Evolutionary conservation across 2,329 filamentous ascomycete genomes (phyloP).

Genomic region (Trichophyton mentagrophytes): DNA sequence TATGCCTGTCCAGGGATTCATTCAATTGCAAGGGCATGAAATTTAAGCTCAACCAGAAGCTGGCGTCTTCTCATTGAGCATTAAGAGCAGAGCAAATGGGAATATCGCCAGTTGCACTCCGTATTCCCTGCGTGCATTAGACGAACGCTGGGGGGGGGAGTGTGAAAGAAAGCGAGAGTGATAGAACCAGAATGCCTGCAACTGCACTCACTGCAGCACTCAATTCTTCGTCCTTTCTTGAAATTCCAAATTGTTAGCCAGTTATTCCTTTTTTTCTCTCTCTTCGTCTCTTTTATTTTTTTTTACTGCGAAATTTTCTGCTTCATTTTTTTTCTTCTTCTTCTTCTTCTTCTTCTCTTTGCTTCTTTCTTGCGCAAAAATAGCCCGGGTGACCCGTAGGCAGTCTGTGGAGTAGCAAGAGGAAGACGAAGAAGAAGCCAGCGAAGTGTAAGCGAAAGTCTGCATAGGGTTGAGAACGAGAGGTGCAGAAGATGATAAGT

Average conservation of each 20-base stretch:
- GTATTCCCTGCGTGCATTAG: background rate
- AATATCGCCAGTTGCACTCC: too few relatives aligned
- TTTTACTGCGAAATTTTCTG: background rate
- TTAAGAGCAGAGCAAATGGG: background rate
- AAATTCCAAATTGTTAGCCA: background rate
- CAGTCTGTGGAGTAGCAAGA: background rate
- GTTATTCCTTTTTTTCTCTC: background rate
- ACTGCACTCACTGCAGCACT: background rate
- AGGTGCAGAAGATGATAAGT: background rate
- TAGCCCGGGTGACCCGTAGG: background rate
- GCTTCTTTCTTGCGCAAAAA: background rate
- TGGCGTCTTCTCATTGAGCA: background rate
- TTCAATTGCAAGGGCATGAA: background rate
- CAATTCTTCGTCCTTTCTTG: background rate
- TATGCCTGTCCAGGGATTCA: background rate
- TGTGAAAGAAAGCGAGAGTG: background rate
- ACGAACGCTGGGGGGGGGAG: background rate
- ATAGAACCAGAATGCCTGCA: background rate
- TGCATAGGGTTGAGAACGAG: background rate
- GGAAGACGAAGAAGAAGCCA: background rate
- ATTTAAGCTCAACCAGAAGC: background rate
- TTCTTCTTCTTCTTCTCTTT: background rate
- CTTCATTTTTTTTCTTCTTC: background rate
- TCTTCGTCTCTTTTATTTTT: background rate
- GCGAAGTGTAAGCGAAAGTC: background rate